Base-by-base conservation (phyloP, 78 protist species). In the Cyanophora paradoxa region DNA sequence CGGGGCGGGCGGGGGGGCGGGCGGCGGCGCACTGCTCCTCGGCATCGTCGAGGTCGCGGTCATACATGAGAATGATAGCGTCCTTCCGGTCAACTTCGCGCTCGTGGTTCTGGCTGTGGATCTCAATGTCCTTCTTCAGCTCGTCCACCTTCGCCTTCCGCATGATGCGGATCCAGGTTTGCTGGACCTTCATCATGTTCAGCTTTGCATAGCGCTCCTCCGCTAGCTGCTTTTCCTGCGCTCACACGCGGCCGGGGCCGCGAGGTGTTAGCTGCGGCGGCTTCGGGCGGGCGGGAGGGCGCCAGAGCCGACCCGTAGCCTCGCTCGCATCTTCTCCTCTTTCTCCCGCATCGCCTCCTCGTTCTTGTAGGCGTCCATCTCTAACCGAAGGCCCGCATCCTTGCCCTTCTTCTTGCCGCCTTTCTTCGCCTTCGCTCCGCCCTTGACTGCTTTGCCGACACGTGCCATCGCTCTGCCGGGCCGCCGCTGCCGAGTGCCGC, bases 41-140 rank as follows among this genome's bases (percentile, higher is more conserved):
- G 11, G 85, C 72, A 19, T 87, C 92, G 19, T 79, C 83, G n/a
- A 87, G 61, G 69, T 87, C 88, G 7, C 65, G 6, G 50, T 39
- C 65, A 4, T 83, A 77, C 82, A 75, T 72, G 52, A 67, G 56
- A 70, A 87, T 80, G 70, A 83, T 75, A 26, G 87, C 85, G 28
- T 87, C 84, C 76, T 83, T 82, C 59, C 84, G 75, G 67, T 87
- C 92, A 22, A 83, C 82, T 62, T 72, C 78, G 16, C 86, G 82
- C 65, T 88, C 92, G 70, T 72, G 77, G 19, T 56, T 42, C 36
- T 88, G 88, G 16, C 68, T 26, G 41, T 83, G 19, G 34, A 82
- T 69, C 72, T 86, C 88, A 24, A 82, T 26, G 65, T 86, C 86
- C 66, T 77, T 77, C 17, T 52, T 26, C 73, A 86, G 76, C 33